Evolutionary conservation across 768 basidiomycete species (phyloP).

Genomic region (Coprinopsis cinerea): DNA sequence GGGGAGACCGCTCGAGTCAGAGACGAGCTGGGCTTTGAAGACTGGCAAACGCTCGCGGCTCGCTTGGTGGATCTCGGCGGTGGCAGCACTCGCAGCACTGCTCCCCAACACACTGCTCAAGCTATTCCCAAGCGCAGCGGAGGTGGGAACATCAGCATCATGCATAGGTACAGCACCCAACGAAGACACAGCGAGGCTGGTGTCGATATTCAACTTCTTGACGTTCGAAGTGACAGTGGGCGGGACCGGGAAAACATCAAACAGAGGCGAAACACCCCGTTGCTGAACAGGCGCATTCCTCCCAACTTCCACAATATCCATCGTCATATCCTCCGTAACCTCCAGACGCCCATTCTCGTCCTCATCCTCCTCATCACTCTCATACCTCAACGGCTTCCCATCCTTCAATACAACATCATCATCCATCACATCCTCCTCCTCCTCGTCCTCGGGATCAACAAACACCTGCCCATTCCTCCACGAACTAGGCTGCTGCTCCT

Average conservation of each 20-base stretch:
- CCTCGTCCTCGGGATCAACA: too few relatives aligned
- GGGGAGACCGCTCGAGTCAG: neutral
- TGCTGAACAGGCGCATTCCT: neutral
- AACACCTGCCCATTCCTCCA: slow-evolving; percentile 25
- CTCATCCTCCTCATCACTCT: slow-evolving; percentile 5
- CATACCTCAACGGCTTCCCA: slow-evolving; percentile 1
- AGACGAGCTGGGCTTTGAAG: neutral
- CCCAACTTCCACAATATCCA: neutral
- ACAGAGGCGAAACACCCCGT: neutral
- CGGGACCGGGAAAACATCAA: neutral
- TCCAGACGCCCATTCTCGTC: neutral
- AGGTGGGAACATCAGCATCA: neutral
- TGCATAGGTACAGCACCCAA: neutral
- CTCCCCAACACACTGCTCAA: neutral
- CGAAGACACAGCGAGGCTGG: too few relatives aligned
- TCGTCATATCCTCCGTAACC: neutral
- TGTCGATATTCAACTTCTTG: too few relatives aligned
- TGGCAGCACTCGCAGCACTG: neutral
- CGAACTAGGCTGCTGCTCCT: slow-evolving; percentile 26
- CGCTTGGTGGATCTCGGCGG: neutral
- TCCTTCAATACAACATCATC: slow-evolving; percentile 3
- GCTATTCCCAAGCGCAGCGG: neutral
- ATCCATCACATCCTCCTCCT: neutral
- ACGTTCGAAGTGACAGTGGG: too few relatives aligned
- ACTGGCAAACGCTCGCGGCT: neutral